Percentiles rank a stretch among this genome's conserved stretches.
phyloP scores from a whole-genome alignment of 2,329 filamentous ascomycete species.

The Claviceps paspali region DNA sequence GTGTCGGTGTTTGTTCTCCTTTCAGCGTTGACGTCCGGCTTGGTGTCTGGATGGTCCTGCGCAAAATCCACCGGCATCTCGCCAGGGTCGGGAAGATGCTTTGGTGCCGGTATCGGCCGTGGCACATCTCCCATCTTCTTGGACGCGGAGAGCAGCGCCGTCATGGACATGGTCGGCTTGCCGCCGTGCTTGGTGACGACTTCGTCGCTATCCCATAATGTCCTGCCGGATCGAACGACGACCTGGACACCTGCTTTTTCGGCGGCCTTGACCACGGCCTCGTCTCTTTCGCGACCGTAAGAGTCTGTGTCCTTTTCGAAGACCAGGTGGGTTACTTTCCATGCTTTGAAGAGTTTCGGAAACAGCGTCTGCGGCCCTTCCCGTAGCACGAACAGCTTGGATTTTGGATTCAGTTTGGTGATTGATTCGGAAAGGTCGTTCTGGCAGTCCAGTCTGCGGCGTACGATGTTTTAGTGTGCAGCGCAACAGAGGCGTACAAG shows the following conservation, averaged over 20 bases:
- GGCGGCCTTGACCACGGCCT: slow-evolving; percentile 41
- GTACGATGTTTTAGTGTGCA: too few species aligned
- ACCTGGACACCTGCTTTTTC: slow-evolving; percentile 52
- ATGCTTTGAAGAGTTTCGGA: slow-evolving; percentile 56
- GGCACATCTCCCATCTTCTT: slow-evolving; percentile 47
- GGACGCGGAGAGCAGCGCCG: slow-evolving; percentile 48
- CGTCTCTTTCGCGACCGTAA: slow-evolving; percentile 52
- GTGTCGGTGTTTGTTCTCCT: slow-evolving; percentile 38
- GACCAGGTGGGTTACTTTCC: slow-evolving; percentile 60
- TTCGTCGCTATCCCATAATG: slow-evolving; percentile 59
- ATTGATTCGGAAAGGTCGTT: slow-evolving; percentile 53
- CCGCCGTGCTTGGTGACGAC: slow-evolving; percentile 49
- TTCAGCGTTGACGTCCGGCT: slow-evolving; percentile 45
- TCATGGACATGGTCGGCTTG: slow-evolving; percentile 61
- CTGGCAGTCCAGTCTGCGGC: slow-evolving; percentile 51
- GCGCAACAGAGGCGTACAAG: too few species aligned
- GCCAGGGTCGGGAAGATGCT: slow-evolving; percentile 46
- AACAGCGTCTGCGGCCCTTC: slow-evolving; percentile 58
- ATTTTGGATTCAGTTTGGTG: slow-evolving; percentile 52
- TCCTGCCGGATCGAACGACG: slow-evolving; percentile 48
- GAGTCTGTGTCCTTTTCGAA: slow-evolving; percentile 69
- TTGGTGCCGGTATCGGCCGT: slow-evolving; percentile 44
- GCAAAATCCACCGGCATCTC: slow-evolving; percentile 43
- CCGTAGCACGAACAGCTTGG: slow-evolving; percentile 55
- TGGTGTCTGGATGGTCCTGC: slow-evolving; percentile 33